Base-by-base conservation (phyloP, 495 filamentous ascomycete species). In the Hypoxylon lienhwacheense region DNA sequence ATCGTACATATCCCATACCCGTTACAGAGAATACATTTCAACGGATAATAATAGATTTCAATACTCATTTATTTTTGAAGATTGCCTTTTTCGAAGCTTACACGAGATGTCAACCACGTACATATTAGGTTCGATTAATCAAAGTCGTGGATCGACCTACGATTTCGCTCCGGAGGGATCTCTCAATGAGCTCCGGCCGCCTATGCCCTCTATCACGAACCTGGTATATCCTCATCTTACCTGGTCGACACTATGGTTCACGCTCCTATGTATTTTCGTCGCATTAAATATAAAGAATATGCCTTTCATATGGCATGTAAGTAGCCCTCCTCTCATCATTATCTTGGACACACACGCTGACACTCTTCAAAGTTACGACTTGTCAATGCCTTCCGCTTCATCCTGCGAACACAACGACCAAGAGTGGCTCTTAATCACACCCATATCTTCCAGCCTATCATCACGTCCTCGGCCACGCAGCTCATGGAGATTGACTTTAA, bases 401-500 rank as follows among this genome's bases (percentile, higher is more conserved):
- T 51, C 11, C 36, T 66, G 11, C 40, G 56, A 52, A 64, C 60
- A 7, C 63, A 66, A 33, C 40, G 66, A 50, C 54, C 66, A 25
- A 53, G 50, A 7, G 57, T 66, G 44, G 53, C 59, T 17, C 55
- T 66, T 4, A 47, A 20, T 10, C 50, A 56, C 6, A n/a, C 19
- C 19, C 63, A 68, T 12, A 53, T 69, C 0, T 69, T 69, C 22
- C 66, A 69, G 25, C 66, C 66, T 12, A 65, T 67, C 22, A 69
- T 69, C 51, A 66, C 64, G 25, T 55, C 64, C 7, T 62, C 64
- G 0, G 52, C 60, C n/a, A 61, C 66, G 4, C 64, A 54, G 47
- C 65, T 71, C 6, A 63, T 70, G 53, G 68, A 71, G 39, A 65
- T 68, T 24, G 68, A 71, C 28, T 66, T 68, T 53, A 69, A 68